phyloP scores from a whole-genome alignment of 2,329 filamentous ascomycete species.

The Trichoderma sp. region DNA sequence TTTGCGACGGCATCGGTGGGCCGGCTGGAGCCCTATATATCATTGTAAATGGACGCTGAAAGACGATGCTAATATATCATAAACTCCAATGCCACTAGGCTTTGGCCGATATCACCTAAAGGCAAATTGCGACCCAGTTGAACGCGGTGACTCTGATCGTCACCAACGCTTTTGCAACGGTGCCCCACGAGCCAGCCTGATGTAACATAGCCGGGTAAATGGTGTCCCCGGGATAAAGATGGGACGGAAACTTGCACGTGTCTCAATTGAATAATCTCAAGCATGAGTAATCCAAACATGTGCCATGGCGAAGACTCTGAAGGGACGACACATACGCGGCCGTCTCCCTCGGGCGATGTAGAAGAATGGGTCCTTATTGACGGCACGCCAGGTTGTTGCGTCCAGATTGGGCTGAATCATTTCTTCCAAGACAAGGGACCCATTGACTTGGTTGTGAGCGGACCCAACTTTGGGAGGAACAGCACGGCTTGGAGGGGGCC shows the following conservation, averaged over 20 bases:
- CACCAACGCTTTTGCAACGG: not conserved
- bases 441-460: slow-evolving; percentile 75
- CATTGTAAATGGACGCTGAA: not conserved
- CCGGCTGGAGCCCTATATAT: not conserved
- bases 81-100: not conserved
- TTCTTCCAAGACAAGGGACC: slow-evolving; percentile 72
- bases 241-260: not conserved
- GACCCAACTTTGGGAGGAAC: slow-evolving; percentile 83
- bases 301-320: slow-evolving; percentile 49
- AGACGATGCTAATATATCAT: not conserved
- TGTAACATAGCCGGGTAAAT: not conserved
- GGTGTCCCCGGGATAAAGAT: not conserved
- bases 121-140: not conserved
- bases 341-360: slow-evolving; percentile 55
- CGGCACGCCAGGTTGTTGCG: slow-evolving; percentile 77
- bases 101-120: not conserved
- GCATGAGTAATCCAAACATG: not conserved
- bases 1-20: not conserved
- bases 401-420: slow-evolving; percentile 80
- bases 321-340: slow-evolving; percentile 64
- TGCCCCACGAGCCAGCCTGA: not conserved
- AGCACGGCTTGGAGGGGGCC: slow-evolving; percentile 53
- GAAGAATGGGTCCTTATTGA: slow-evolving; percentile 84
- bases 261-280: not conserved
- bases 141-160: not conserved